A percentile compares a stretch with the other conserved stretches of the same genome.
Evolutionary conservation across 768 basidiomycete genomes (phyloP).

Genomic region (Naematelia aurantialba): DNA sequence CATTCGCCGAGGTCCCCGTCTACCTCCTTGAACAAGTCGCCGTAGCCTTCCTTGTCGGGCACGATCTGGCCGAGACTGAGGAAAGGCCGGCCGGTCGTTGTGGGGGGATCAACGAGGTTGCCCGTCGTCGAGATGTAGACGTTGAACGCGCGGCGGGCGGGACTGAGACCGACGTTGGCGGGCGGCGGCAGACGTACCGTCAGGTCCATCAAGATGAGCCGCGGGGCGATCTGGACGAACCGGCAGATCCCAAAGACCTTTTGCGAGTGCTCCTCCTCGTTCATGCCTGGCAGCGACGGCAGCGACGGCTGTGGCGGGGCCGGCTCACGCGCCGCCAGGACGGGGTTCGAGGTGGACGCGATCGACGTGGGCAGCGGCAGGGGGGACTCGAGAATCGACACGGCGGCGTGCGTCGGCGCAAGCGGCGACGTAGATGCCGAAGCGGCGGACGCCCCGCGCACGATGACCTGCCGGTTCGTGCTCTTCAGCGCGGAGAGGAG

Average conservation of each 20-base stretch:
- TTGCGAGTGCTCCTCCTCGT: slow-evolving; percentile 41
- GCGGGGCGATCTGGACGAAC: slow-evolving; percentile 47
- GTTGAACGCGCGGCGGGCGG: slow-evolving; percentile 24
- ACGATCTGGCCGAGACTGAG: slow-evolving; percentile 29
- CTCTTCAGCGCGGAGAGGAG: slow-evolving; percentile 40
- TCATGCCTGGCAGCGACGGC: slow-evolving; percentile 31
- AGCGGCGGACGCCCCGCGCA: slow-evolving; percentile 38
- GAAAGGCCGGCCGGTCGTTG: slow-evolving; percentile 36
- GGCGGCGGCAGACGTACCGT: slow-evolving; percentile 46
- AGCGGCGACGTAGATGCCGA: slow-evolving; percentile 8
- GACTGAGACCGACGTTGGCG: slow-evolving; percentile 16
- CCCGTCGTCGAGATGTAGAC: slow-evolving; percentile 47
- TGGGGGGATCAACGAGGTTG: slow-evolving; percentile 44
- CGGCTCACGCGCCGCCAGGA: slow-evolving; percentile 16
- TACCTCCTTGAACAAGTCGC: slow-evolving; percentile 46
- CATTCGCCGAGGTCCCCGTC: slow-evolving; percentile 48
- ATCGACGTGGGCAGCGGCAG: slow-evolving; percentile 36
- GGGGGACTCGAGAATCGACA: slow-evolving; percentile 49
- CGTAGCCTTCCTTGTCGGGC: slow-evolving; percentile 47
- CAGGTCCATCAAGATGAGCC: slow-evolving; percentile 45
- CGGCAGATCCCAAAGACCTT: slow-evolving; percentile 50
- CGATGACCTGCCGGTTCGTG: slow-evolving; percentile 46
- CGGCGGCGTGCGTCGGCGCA: slow-evolving; percentile 35
- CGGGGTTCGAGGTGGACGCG: slow-evolving; percentile 23
- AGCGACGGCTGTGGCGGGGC: no score